Conservation (phyloP, 345 rosid species). For the Gossypium longicalyx region DNA sequence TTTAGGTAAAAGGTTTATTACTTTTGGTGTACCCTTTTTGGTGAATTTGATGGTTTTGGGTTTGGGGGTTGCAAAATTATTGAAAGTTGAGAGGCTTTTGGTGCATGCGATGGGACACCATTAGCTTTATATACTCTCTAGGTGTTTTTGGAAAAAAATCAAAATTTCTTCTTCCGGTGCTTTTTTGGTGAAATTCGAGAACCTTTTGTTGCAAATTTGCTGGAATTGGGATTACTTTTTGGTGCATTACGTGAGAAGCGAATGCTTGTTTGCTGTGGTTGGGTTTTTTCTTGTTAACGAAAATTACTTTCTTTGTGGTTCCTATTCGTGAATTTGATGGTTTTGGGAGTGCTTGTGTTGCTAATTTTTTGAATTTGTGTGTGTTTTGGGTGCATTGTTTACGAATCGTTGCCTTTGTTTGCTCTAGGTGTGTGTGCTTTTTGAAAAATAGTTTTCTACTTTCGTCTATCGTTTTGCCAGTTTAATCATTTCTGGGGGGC, state of each 20-base stretch:
- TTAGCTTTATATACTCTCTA: background rate
- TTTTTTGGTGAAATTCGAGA: background rate
- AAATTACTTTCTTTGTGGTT: background rate
- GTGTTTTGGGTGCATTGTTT: background rate
- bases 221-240: background rate
- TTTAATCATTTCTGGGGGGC: background rate
- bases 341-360: background rate
- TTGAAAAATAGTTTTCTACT: background rate
- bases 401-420: background rate
- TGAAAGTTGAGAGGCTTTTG: background rate
- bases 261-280: background rate
- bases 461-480: background rate
- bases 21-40: background rate
- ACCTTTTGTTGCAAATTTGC: background rate
- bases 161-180: background rate
- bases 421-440: background rate
- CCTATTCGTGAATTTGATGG: slow-evolving; percentile 2
- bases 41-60: background rate
- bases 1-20: slow-evolving; percentile 22
- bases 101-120: background rate
- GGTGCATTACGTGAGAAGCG: background rate
- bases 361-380: background rate
- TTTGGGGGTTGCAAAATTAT: background rate
- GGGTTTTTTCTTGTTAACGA: background rate
- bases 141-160: too few species aligned